These are phyloP conservation scores for Pugionium cornutum DNA, from an alignment of 345 rosid species.

Conservation along the genomic window DNA sequence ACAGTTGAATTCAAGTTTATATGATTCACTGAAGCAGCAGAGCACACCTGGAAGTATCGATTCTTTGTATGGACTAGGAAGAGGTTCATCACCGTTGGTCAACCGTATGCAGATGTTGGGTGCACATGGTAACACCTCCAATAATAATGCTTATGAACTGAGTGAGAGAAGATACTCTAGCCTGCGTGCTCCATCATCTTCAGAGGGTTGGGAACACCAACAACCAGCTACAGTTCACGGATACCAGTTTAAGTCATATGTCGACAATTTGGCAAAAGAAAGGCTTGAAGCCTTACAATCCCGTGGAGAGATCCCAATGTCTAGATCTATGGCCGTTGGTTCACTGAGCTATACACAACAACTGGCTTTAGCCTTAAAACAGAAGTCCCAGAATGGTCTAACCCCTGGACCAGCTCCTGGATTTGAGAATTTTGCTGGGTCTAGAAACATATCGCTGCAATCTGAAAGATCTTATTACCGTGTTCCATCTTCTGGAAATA, in stretches of 20 bases:
- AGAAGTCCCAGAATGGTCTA: slow-evolving; percentile 62
- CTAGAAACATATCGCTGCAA: slow-evolving; percentile 57
- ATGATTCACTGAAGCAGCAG: slow-evolving; percentile 62
- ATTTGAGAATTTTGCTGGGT: slow-evolving; percentile 53
- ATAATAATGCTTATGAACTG: slow-evolving; percentile 46
- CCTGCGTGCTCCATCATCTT: slow-evolving; percentile 62
- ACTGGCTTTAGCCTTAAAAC: slow-evolving; percentile 52
- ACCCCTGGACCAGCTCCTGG: slow-evolving; percentile 62
- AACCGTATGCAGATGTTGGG: slow-evolving; percentile 55
- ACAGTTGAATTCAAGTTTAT: slow-evolving; percentile 46
- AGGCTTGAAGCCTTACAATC: slow-evolving; percentile 51
- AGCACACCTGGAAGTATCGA: slow-evolving; percentile 55
- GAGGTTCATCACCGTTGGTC: slow-evolving; percentile 64
- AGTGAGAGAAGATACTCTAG: slow-evolving; percentile 78
- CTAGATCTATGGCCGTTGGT: slow-evolving; percentile 52
- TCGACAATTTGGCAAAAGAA: slow-evolving; percentile 57
- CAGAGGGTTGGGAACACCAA: slow-evolving; percentile 56
- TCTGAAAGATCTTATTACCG: slow-evolving; percentile 59
- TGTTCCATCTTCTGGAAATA: slow-evolving; percentile 46
- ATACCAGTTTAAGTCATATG: slow-evolving; percentile 62
- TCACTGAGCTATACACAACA: slow-evolving; percentile 61
- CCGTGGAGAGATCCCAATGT: slow-evolving; percentile 54
- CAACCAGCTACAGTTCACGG: slow-evolving; percentile 87
- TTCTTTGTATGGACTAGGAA: slow-evolving; percentile 58
- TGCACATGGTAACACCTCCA: slow-evolving; percentile 56